Evolutionary conservation across 495 filamentous ascomycete genomes (phyloP), one percentile per base, ranked within the genome.

Genomic region (Staphylotrichum tortipilum): DNA sequence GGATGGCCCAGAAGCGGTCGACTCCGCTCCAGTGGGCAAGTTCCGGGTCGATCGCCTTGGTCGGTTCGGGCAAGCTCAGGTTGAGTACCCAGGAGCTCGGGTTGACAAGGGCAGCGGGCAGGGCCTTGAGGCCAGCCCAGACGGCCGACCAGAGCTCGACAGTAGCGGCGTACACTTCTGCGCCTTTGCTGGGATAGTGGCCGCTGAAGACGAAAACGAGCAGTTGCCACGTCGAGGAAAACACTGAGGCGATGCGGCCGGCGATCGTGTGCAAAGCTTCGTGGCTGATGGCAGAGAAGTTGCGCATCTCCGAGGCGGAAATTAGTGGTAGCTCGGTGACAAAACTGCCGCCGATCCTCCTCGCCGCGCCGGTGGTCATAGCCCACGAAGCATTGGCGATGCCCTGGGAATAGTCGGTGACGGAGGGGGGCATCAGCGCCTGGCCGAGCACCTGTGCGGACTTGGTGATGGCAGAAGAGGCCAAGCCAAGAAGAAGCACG

Each of bases 1-100:
- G 50, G 33, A 94, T 86, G 19, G 91, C 90, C 64, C 86, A 82
- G 39, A 81, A 74, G 23, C 89, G 78, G 66, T 94, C 90, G 28
- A 71, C 78, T 2, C 81, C 79, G 52, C 78, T 76, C 90, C 90
- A 96, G 36, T 83, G 77, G 4, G 82, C 82, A 24, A 91, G 73
- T 19, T 76, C 74, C 9, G 79, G 78, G 51, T 88, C 74, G 1
- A 82, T 58, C 9, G 70, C 56, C 0, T 56, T 50, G 0, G 64
- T 43, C 11, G 67, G 34, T 29, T 68, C 67, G 3, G 73, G 63
- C 10, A 71, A 42, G 43, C 58, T 72, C 2, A 82, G 58, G 44
- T 70, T 76, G 43, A 81, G 60, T 14, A 78, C 71, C 75, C 75
- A 77, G 1, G 67, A 60, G 38, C 62, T 66, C 6, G 68, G 65